Base-by-base conservation (phyloP, 1,284 basidiomycete genomes). In the Mycena sp. region DNA sequence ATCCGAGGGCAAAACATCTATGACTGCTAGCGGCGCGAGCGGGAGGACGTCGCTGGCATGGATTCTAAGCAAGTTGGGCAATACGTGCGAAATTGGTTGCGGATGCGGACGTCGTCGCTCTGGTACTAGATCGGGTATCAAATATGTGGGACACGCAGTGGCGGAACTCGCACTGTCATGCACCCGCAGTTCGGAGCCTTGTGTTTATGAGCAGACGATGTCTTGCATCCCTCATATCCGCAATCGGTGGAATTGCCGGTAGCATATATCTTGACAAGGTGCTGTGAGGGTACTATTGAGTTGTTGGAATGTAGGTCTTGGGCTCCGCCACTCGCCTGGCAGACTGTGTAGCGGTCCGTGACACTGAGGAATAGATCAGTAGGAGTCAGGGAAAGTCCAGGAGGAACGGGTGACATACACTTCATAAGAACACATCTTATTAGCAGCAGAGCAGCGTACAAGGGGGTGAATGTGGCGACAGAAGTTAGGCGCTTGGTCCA, bases 131-230 rank as follows among this genome's bases (percentile, higher is more conserved):
- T 30, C 28, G 2, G 14, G 14, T 17, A 21, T 57, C 16, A 29
- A 28, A 32, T 16, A 10, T 23, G 19, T 21, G 23, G 4, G 6
- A 25, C 4, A 19, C n/a, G 25, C 14, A 19, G 29, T n/a, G 25
- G 40, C 6, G 28, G 25, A 14, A 21, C 6, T 19, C 46, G 46
- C 48, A 64, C 58, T 23, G 63, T 23, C 23, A 46, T 53, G 56
- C 63, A 64, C 25, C 63, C 63, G 19, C 63, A 64, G 6, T 64
- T 52, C 35, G 54, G 57, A 25, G 63, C 63, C 28, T 21, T 56
- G 25, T 64, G 63, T 12, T 17, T 60, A 35, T 64, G 63, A n/a
- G 63, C 58, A 23, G 58, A 40, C 23, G 63, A 64, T n/a, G 53
- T 60, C 41, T 60, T 64, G 48, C 63, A 64, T 35, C 54, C 14